phyloP scores from a whole-genome alignment of 148 eudicot genomes.

The Diospyros kaki region DNA sequence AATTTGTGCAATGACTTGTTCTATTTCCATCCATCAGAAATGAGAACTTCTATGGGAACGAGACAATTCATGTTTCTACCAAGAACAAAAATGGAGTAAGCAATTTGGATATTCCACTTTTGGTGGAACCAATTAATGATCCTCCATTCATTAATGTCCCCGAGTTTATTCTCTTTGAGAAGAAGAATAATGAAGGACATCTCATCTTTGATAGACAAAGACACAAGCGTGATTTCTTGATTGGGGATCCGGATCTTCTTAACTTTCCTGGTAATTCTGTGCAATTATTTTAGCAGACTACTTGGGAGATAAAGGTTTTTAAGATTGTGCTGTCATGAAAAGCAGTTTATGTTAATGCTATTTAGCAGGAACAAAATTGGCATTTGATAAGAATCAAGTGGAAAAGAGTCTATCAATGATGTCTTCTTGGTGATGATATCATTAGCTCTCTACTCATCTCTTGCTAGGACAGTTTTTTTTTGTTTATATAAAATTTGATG shows the following conservation, averaged over 20 bases:
- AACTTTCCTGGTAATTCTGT: slow-evolving; percentile 57
- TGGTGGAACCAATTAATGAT: slow-evolving; percentile 83
- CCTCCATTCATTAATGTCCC: slow-evolving; percentile 71
- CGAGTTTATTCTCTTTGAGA: slow-evolving; percentile 49
- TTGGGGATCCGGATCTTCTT: slow-evolving; percentile 78
- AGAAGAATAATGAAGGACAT: slow-evolving; percentile 37
- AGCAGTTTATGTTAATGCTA: not conserved
- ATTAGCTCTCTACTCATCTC: not conserved
- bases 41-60: slow-evolving; percentile 70
- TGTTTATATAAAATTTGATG: not conserved
- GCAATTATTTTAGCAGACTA: slow-evolving; percentile 28
- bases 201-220: slow-evolving; percentile 41
- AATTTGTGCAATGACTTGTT: slow-evolving; percentile 6
- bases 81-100: slow-evolving; percentile 59
- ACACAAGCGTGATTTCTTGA: slow-evolving; percentile 45
- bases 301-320: not conserved
- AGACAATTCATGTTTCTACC: slow-evolving; percentile 51
- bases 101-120: slow-evolving; percentile 52
- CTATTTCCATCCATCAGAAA: slow-evolving; percentile 38
- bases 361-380: not conserved
- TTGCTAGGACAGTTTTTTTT: not conserved
- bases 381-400: not conserved
- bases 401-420: not conserved
- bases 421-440: not conserved
- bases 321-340: not conserved